Conservation (phyloP, 2,329 filamentous ascomycete genomes). For the Ascocoryne sarcoides region DNA sequence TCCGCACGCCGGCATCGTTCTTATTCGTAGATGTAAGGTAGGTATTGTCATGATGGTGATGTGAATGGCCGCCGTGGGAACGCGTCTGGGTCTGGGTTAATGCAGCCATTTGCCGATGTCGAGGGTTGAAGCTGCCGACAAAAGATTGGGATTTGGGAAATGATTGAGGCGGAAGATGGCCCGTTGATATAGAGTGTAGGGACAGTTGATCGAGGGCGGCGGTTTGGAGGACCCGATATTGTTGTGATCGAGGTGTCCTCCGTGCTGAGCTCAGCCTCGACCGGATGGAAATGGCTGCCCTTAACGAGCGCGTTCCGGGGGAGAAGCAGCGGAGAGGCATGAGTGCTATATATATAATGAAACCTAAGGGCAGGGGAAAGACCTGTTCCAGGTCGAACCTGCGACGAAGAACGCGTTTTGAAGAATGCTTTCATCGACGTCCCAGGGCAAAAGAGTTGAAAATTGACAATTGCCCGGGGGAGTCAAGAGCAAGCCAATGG, state of each 20-base stretch:
- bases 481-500: slow-evolving; percentile 8
- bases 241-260: slow-evolving; percentile 25
- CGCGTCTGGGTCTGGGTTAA: slow-evolving; percentile 26
- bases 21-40: slow-evolving; percentile 77
- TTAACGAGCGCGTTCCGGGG: slow-evolving; percentile 23
- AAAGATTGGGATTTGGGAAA: slow-evolving; percentile 21
- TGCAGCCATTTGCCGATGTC: slow-evolving; percentile 24
- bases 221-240: slow-evolving; percentile 23
- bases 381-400: slow-evolving; percentile 16
- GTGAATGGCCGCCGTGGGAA: slow-evolving; percentile 44
- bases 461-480: slow-evolving; percentile 5
- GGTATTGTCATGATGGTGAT: slow-evolving; percentile 78
- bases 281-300: slow-evolving; percentile 20
- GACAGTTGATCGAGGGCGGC: slow-evolving; percentile 17
- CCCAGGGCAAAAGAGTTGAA: slow-evolving; percentile 1
- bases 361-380: slow-evolving; percentile 7
- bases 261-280: slow-evolving; percentile 27
- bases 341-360: slow-evolving; percentile 6
- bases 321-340: slow-evolving; percentile 23
- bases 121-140: slow-evolving; percentile 14
- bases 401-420: slow-evolving; percentile 17
- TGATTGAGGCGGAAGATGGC: slow-evolving; percentile 13
- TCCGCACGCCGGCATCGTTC: slow-evolving; percentile 86
- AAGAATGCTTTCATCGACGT: slow-evolving; percentile 3
- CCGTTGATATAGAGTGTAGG: slow-evolving; percentile 15